A percentile compares a stretch with the other conserved stretches of the same genome.
Evolutionary conservation across 345 rosid genomes (phyloP).

Genomic region (Boechera retrofracta): DNA sequence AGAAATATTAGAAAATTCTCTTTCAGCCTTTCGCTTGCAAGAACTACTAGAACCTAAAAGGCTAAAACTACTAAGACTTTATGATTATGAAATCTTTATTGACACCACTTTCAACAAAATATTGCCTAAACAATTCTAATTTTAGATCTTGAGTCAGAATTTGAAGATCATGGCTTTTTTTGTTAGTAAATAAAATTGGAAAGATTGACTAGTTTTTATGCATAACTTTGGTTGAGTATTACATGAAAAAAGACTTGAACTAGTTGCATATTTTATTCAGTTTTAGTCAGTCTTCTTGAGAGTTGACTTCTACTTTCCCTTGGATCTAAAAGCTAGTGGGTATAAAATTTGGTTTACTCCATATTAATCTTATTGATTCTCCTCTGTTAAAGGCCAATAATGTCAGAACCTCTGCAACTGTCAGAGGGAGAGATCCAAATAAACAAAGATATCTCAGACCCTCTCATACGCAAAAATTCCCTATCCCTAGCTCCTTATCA

Average conservation of each 20-base stretch:
- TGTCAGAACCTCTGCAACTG: background rate
- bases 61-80: background rate
- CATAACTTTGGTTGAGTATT: background rate
- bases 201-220: constrained; percentile 14
- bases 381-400: background rate
- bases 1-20: background rate
- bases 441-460: background rate
- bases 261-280: constrained; percentile 27
- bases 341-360: background rate
- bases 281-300: background rate
- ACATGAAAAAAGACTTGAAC: constrained; percentile 13
- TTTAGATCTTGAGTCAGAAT: background rate
- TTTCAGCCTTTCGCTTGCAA: background rate
- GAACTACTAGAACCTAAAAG: background rate
- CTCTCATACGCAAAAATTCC: background rate
- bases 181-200: constrained; percentile 6
- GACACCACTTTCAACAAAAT: background rate
- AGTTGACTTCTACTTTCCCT: constrained; percentile 28
- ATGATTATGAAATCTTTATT: background rate
- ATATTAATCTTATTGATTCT: background rate
- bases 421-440: background rate
- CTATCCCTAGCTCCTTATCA: background rate
- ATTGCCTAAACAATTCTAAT: background rate
- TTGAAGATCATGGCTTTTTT: constrained; percentile 4
- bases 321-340: constrained; percentile 35